Percentiles rank a stretch among this genome's conserved stretches.
These are phyloP conservation scores for Populus pruinosa DNA, from an alignment of 345 rosid genomes.

Conservation along the genomic window DNA sequence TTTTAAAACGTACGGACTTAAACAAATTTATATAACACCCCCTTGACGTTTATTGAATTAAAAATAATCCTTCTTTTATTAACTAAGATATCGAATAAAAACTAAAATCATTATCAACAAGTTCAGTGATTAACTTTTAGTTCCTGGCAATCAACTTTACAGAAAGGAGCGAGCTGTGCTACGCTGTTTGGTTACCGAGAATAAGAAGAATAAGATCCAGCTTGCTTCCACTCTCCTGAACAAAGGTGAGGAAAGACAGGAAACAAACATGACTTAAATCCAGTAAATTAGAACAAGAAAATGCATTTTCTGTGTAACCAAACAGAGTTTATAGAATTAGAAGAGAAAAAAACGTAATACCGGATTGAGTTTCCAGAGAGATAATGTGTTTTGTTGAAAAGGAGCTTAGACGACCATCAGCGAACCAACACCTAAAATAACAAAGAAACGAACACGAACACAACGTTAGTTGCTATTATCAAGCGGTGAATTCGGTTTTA, in stretches of 20 bases:
- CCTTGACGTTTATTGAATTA: not conserved
- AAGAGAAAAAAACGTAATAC: constrained; percentile 6
- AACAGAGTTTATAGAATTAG: constrained; percentile 14
- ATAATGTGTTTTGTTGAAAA: not conserved
- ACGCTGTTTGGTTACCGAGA: constrained; percentile 15
- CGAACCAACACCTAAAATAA: constrained; percentile 30
- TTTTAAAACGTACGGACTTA: not conserved
- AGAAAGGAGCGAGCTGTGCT: not conserved
- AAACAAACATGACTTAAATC: not conserved
- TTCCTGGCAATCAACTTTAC: not conserved
- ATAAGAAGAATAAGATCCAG: not conserved
- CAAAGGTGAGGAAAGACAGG: not conserved
- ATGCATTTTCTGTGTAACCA: constrained; percentile 17
- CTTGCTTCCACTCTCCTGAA: not conserved
- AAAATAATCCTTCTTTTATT: not conserved
- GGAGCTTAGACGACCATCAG: constrained; percentile 65
- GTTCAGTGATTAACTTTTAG: not conserved
- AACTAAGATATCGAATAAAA: not conserved
- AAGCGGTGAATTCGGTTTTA: not conserved
- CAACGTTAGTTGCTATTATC: not conserved
- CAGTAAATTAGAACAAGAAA: not conserved
- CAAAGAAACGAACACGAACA: not conserved
- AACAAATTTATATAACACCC: not conserved
- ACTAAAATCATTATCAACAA: not conserved
- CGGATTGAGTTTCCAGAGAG: constrained; percentile 10